Base-by-base conservation (phyloP, 164 flowering plant genomes). In the Chloranthus sessilifolius region DNA sequence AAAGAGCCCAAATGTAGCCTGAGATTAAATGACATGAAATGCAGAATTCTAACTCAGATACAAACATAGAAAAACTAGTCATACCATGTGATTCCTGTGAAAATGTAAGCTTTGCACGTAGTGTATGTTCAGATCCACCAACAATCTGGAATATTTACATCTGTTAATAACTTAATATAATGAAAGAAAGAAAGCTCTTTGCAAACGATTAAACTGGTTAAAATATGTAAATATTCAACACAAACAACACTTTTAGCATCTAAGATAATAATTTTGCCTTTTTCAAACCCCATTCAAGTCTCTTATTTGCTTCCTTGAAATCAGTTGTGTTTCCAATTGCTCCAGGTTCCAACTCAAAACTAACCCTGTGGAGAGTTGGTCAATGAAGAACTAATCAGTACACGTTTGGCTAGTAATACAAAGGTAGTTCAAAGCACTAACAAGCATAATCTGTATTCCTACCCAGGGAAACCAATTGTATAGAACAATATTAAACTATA, bases 311-410 rank as follows among this genome's bases (percentile, higher is more conserved):
- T 63, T 92, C 97, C 68, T 82, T 86, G 64, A 92, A 92, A 70
- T 92, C 95, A 38, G 99, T 78, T 44, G 77, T 74, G 64, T 85
- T 82, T 56, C 99, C 97, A 59, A 70, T 72, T 38, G 88, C 83
- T 47, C 97, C 95, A 57, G 89, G 74, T 63, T 86, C 99, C 81
- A 86, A 47, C 74, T 84, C 97, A 68, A 79, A 92, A 62, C 83
- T 88, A 56, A 72, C 97, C 69, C 97, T 88, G 82, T 40, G 45
- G 36, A 27, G 48, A 15, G 19, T 41, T 38, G 16, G 16, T 6
- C 8, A 20, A 36, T 30, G 52, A 26, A 36, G 10, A 35, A 27
- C 23, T 7, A 34, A 41, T 40, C 40, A 25, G 33, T 20, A 37
- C n/a, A 54, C n/a, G 29, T 40, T 28, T 20, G 19, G 41, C 15